Evolutionary conservation across 345 rosid species (phyloP).

Genomic region (Hevea brasiliensis): DNA sequence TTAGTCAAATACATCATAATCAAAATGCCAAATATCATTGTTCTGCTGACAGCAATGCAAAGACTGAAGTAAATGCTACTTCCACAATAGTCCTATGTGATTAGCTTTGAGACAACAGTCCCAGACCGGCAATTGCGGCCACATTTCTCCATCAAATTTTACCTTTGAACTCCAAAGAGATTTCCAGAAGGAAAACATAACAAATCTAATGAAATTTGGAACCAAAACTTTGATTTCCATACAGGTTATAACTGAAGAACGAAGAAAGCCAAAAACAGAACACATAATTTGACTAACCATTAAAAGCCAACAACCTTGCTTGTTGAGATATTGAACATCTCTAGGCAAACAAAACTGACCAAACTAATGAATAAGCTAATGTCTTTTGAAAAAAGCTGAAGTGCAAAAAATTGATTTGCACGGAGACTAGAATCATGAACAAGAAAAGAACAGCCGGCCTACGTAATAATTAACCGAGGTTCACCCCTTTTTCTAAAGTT

Average conservation of each 20-base stretch:
- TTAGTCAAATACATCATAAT: slow-evolving; percentile 11
- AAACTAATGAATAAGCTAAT: neutral
- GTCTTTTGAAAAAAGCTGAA: neutral
- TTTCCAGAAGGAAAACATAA: neutral
- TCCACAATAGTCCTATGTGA: neutral
- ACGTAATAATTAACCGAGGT: neutral
- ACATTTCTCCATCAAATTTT: neutral
- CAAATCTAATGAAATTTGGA: neutral
- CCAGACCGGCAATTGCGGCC: neutral
- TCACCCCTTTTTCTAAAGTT: neutral
- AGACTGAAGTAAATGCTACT: neutral
- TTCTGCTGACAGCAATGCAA: neutral
- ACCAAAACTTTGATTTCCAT: neutral
- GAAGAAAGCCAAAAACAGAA: neutral
- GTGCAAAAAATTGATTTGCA: neutral
- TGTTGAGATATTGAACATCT: no score
- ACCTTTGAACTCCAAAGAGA: neutral
- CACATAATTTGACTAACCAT: neutral
- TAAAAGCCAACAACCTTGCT: neutral
- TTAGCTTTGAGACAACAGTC: neutral
- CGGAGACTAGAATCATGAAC: slow-evolving; percentile 1
- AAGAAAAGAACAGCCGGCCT: neutral
- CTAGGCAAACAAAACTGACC: neutral
- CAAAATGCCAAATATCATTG: neutral
- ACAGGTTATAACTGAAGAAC: neutral